Evolutionary conservation across 345 rosid genomes (phyloP).

Genomic region (Iberis pinnata): DNA sequence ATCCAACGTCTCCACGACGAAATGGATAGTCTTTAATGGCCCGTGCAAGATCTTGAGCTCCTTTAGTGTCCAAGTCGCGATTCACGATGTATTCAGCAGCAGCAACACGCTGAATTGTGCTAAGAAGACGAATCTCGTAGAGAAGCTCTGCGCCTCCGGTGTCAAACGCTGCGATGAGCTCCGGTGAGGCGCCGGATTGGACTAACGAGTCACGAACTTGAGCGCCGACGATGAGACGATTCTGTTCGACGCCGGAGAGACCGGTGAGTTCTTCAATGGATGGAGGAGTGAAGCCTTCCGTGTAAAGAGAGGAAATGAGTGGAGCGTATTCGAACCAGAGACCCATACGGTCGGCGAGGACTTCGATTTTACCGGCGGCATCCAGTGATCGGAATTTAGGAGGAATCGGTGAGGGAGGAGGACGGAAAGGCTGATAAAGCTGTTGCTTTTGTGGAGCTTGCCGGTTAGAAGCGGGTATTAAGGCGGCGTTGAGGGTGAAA

Average conservation of each 20-base stretch:
- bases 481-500: conserved; percentile 26
- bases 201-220: conserved; percentile 63
- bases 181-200: conserved; percentile 49
- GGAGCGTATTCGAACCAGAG: conserved; percentile 90
- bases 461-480: conserved; percentile 33
- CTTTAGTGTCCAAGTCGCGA: conserved; percentile 37
- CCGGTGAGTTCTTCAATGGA: conserved; percentile 72
- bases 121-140: conserved; percentile 71
- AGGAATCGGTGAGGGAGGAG: conserved; percentile 85
- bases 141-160: conserved; percentile 65
- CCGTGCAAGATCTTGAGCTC: conserved; percentile 69
- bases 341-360: conserved; percentile 68
- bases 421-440: conserved; percentile 80
- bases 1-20: conserved; percentile 51
- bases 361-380: conserved; percentile 48
- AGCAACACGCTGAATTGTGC: conserved; percentile 48
- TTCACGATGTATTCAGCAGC: conserved; percentile 47
- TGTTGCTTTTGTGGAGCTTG: conserved; percentile 32
- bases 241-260: conserved; percentile 77
- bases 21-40: conserved; percentile 82
- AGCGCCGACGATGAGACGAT: conserved; percentile 65
- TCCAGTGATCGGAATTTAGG: conserved; percentile 58
- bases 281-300: conserved; percentile 71
- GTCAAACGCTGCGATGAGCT: conserved; percentile 52
- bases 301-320: conserved; percentile 59